These are phyloP conservation scores for Myxozyma nipponensis DNA, from an alignment of 805 yeast genomes.

Conservation along the genomic window DNA sequence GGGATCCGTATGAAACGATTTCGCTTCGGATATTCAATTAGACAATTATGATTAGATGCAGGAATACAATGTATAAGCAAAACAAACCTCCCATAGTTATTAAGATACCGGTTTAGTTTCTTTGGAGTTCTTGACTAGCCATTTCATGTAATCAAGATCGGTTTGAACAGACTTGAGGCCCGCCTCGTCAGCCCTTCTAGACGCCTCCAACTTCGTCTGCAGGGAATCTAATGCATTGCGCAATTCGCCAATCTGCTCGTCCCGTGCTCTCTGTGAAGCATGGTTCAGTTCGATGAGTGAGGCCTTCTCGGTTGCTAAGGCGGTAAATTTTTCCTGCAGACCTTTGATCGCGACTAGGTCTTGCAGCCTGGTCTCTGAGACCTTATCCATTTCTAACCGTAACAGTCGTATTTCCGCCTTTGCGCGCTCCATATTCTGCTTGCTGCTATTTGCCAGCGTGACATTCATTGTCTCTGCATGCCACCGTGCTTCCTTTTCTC, in stretches of 20 bases:
- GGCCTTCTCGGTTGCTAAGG: conserved; percentile 7
- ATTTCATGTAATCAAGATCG: conserved; percentile 9
- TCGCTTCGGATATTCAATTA: too few species aligned
- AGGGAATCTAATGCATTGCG: conserved; percentile 1
- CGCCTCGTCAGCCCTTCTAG: conserved; percentile 4
- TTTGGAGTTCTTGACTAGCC: conserved; percentile 16
- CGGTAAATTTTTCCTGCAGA: conserved; percentile 2
- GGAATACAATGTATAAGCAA: too few species aligned
- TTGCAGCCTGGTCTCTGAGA: conserved; percentile 4
- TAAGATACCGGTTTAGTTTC: too few species aligned
- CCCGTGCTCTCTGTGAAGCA: background rate
- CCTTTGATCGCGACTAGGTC: conserved; percentile 5
- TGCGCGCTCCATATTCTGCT: conserved; percentile 7
- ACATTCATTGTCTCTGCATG: conserved; percentile 19
- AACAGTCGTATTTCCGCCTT: conserved; percentile 10
- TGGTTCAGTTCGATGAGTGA: conserved; percentile 5
- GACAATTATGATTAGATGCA: too few species aligned
- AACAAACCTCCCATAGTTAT: too few species aligned
- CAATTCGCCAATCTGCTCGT: conserved; percentile 7
- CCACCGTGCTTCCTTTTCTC: conserved; percentile 12
- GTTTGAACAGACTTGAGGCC: conserved; percentile 4
- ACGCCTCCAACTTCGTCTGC: conserved; percentile 6
- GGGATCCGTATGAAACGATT: too few species aligned
- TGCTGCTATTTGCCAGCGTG: conserved; percentile 9
- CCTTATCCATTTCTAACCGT: conserved; percentile 8